phyloP scores from a whole-genome alignment of 352 stramenopile genomes.

The Pythium monospermum region DNA sequence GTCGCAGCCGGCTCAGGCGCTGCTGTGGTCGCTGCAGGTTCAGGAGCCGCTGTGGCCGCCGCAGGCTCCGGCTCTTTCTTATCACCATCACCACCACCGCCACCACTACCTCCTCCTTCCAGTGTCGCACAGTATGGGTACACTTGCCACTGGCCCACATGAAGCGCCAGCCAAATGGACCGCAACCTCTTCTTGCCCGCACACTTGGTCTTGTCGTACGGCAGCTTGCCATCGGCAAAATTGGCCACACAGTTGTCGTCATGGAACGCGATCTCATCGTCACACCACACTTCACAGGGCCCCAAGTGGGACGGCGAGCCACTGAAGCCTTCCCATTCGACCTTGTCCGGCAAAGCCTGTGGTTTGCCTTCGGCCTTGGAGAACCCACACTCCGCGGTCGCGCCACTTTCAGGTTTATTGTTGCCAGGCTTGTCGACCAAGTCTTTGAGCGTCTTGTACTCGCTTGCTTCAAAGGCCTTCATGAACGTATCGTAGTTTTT shows the following conservation, averaged over 20 bases:
- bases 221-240: conserved; percentile 29
- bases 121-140: conserved; percentile 18
- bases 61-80: too few species aligned
- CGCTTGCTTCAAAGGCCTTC: conserved; percentile 1
- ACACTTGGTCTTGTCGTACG: conserved; percentile 34
- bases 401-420: not conserved
- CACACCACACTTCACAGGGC: conserved; percentile 18
- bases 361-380: not conserved
- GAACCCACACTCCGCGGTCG: conserved; percentile 9
- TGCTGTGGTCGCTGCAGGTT: too few species aligned
- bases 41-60: too few species aligned
- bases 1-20: too few species aligned
- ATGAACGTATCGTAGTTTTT: not conserved
- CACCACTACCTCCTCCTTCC: conserved; percentile 1
- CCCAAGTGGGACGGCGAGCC: conserved; percentile 5
- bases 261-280: conserved; percentile 26
- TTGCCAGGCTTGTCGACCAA: too few species aligned
- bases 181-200: conserved; percentile 26
- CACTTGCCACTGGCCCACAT: conserved; percentile 27
- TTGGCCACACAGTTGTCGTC: conserved; percentile 35
- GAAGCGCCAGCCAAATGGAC: conserved; percentile 31
- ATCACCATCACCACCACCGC: too few species aligned
- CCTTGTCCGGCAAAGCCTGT: not conserved
- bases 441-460: conserved; percentile 7
- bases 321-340: conserved; percentile 6